phyloP scores from a whole-genome alignment of 805 yeast species.

The Teunomyces pallodes region DNA sequence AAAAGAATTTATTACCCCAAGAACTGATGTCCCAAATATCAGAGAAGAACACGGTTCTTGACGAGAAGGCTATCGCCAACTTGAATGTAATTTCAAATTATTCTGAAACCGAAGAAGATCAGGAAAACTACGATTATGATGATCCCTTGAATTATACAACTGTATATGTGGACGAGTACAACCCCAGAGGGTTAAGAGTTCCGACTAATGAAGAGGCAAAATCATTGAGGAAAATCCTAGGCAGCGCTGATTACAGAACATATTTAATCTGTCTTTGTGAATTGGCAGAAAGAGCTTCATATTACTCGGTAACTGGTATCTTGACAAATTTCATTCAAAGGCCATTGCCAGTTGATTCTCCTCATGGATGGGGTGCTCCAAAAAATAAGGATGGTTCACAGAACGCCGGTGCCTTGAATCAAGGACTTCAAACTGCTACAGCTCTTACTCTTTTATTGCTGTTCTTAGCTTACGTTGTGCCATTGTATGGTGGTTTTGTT shows the following conservation, averaged over 20 bases:
- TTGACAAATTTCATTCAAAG: constrained; percentile 50
- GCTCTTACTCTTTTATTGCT: constrained; percentile 47
- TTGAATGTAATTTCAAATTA: neutral
- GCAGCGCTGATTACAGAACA: constrained; percentile 46
- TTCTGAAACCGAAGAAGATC: neutral
- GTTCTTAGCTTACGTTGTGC: constrained; percentile 50
- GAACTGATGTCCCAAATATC: neutral
- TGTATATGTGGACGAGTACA: constrained; percentile 28
- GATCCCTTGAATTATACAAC: constrained; percentile 18
- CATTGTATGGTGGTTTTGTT: constrained; percentile 51
- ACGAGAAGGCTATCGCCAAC: neutral
- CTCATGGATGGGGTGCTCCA: constrained; percentile 44
- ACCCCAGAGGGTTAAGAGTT: constrained; percentile 36
- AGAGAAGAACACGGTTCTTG: neutral
- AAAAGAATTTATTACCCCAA: neutral
- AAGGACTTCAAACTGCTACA: constrained; percentile 45
- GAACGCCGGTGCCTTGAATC: constrained; percentile 50
- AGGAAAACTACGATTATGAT: constrained; percentile 12
- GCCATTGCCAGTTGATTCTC: constrained; percentile 49
- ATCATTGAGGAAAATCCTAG: constrained; percentile 37
- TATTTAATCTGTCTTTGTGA: constrained; percentile 48
- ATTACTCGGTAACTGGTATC: constrained; percentile 45
- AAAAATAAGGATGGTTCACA: constrained; percentile 25
- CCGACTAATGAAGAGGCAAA: constrained; percentile 28
- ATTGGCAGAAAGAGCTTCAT: constrained; percentile 56